Base-by-base conservation (phyloP, 257 asterid species). In the Primulina huaijiensis region DNA sequence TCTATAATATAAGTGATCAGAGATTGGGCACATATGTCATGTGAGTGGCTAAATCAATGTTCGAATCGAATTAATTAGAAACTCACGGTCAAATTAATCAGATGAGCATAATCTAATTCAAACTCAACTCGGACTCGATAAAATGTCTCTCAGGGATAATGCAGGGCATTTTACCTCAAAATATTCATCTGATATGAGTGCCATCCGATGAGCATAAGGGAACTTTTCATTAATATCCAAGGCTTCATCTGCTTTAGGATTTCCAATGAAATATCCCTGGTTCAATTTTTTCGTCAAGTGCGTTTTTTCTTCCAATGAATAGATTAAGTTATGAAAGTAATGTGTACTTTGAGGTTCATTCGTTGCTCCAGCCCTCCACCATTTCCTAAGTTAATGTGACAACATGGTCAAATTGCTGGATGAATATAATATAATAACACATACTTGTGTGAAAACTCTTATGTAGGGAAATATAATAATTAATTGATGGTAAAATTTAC, bases 181-280 rank as follows among this genome's bases (percentile, higher is more conserved):
- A 43, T 43, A 43, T 52, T 69, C 69, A 38, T 78, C 79, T 0
- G 81, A 75, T 1, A 81, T 59, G 38, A 81, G 79, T 19, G 78
- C 85, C 85, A 78, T 69, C 50, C 73, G 79, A 20, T 78, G 61
- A 69, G 83, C 86, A 78, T 72, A 78, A 2, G 57, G 38, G 16
- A 75, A 16, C 72, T 33, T 62, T 72, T 57, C 78, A 58, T 81
- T 81, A 12, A 0, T 0, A 6, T 65, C 75, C 2, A 1, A n/a
- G 14, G 33, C 14, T 1, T 3, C 0, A 43, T 78, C 77, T 8
- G 81, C 72, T 3, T 30, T 4, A 9, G 81, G 81, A 70, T 81
- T 81, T 66, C 79, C 81, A 40, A 75, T 20, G 33, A 73, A 4
- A 72, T 81, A 81, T 12, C 85, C 85, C 80, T 81, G 30, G 53